Conservation (phyloP, 257 asterid genomes). For the Nemophila menziesii region DNA sequence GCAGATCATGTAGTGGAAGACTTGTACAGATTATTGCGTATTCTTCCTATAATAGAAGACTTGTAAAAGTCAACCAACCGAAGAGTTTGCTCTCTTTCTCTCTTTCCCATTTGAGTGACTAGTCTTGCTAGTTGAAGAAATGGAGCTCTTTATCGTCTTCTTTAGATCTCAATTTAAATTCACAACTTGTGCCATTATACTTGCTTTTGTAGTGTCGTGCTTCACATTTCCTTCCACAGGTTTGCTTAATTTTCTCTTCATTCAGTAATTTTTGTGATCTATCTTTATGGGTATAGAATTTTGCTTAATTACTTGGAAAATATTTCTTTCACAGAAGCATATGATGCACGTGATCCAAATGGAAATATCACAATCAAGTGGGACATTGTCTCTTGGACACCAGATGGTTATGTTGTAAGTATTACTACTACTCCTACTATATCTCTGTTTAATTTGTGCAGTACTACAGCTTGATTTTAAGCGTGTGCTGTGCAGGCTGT, state of each 20-base stretch:
- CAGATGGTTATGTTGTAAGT: slow-evolving; percentile 80
- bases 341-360: slow-evolving; percentile 83
- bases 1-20: too few relatives aligned
- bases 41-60: too few relatives aligned
- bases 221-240: slow-evolving; percentile 11
- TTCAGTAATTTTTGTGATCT: too few relatives aligned
- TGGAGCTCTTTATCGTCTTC: slow-evolving; percentile 6
- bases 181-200: slow-evolving; percentile 6
- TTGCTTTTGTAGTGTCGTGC: slow-evolving; percentile 8
- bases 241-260: neutral
- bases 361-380: slow-evolving; percentile 93
- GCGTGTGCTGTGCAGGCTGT: slow-evolving; percentile 22
- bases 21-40: too few relatives aligned
- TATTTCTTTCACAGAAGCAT: too few relatives aligned
- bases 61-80: too few relatives aligned
- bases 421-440: neutral
- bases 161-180: slow-evolving; percentile 5
- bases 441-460: neutral
- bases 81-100: too few relatives aligned
- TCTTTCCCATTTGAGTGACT: too few relatives aligned
- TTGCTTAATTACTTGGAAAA: too few relatives aligned
- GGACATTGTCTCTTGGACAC: slow-evolving; percentile 90
- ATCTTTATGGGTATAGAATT: too few relatives aligned
- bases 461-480: neutral
- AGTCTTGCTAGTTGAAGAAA: too few relatives aligned